A percentile compares a stretch with the other conserved stretches of the same genome.
phyloP scores from a whole-genome alignment of 2,329 filamentous ascomycete species.

The Monosporascus sp. region DNA sequence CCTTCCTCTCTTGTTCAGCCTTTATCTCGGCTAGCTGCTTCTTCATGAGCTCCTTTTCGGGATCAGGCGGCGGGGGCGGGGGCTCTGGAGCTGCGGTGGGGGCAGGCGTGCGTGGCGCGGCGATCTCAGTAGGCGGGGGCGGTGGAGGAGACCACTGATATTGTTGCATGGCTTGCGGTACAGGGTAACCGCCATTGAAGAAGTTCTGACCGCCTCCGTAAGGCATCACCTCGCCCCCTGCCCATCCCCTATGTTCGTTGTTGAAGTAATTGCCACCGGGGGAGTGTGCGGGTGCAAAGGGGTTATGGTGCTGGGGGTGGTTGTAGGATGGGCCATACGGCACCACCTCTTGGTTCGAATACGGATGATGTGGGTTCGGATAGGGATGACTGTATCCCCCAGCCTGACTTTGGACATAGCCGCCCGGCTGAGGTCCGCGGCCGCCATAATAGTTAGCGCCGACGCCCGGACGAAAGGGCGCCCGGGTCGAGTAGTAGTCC shows the following conservation, averaged over 20 bases:
- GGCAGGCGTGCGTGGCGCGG: slow-evolving; percentile 16
- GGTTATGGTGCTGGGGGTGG: slow-evolving; percentile 24
- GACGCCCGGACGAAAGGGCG: slow-evolving; percentile 18
- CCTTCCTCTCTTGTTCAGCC: slow-evolving; percentile 38
- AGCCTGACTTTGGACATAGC: slow-evolving; percentile 45
- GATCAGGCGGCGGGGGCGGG: slow-evolving; percentile 30
- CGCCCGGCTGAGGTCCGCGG: slow-evolving; percentile 27
- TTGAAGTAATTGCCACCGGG: slow-evolving; percentile 39
- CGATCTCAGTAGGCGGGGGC: slow-evolving; percentile 27
- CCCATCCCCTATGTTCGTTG: slow-evolving; percentile 24
- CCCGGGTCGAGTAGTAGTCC: slow-evolving; percentile 49
- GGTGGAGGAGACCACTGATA: slow-evolving; percentile 37
- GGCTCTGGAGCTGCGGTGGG: slow-evolving; percentile 14
- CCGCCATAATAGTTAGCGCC: slow-evolving; percentile 26
- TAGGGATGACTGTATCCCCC: slow-evolving; percentile 37
- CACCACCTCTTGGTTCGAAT: slow-evolving; percentile 39
- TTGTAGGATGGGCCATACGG: slow-evolving; percentile 32
- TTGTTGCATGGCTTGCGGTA: slow-evolving; percentile 46
- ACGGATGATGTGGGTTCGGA: slow-evolving; percentile 7
- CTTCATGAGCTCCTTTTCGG: slow-evolving; percentile 57
- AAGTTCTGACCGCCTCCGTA: slow-evolving; percentile 34
- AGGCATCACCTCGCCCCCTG: slow-evolving; percentile 28
- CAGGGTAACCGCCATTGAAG: slow-evolving; percentile 31
- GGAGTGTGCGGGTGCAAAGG: slow-evolving; percentile 24
- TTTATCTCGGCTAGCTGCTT: slow-evolving; percentile 51